Evolutionary conservation across 2,329 filamentous ascomycete species (phyloP).

Genomic region (Thelonectria olida): DNA sequence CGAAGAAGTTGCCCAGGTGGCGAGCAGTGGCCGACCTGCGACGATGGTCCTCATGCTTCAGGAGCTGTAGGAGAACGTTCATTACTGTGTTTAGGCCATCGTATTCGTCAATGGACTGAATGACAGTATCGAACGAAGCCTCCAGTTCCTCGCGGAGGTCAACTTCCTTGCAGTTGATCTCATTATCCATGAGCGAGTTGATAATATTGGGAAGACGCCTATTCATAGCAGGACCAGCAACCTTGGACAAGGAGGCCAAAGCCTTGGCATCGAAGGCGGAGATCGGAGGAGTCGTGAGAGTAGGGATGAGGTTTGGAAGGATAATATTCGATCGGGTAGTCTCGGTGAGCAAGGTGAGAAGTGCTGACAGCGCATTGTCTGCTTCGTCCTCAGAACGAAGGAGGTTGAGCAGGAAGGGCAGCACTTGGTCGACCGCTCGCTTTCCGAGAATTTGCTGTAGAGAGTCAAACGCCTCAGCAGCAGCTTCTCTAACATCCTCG

Average conservation of each 20-base stretch:
- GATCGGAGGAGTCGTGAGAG: constrained; percentile 88
- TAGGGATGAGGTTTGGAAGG: constrained; percentile 93
- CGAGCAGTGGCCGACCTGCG: constrained; percentile 80
- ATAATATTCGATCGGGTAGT: constrained; percentile 95
- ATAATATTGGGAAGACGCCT: constrained; percentile 88
- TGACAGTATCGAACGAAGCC: constrained; percentile 84
- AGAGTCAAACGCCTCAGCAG: constrained; percentile 96
- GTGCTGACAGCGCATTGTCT: constrained; percentile 89
- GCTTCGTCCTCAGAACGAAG: constrained; percentile 86
- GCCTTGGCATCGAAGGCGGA: constrained; percentile 95
- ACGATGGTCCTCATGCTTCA: constrained; percentile 92
- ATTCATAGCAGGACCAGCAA: constrained; percentile 91
- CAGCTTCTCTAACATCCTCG: constrained; percentile 90
- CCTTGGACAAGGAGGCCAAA: constrained; percentile 89
- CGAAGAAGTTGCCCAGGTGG: constrained; percentile 89
- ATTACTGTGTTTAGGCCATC: constrained; percentile 96
- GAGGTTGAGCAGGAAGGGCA: constrained; percentile 91
- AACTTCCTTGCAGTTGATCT: constrained; percentile 81
- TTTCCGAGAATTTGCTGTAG: constrained; percentile 94
- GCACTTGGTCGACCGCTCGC: constrained; percentile 91
- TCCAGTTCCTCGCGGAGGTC: constrained; percentile 77
- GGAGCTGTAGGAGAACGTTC: constrained; percentile 87
- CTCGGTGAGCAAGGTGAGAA: constrained; percentile 94
- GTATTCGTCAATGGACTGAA: constrained; percentile 93
- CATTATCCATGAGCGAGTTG: constrained; percentile 93